A percentile compares a stretch with the other conserved stretches of the same genome.
These are phyloP conservation scores for Adansonia gregorii DNA, from an alignment of 441 rosid genomes.

Conservation along the genomic window DNA sequence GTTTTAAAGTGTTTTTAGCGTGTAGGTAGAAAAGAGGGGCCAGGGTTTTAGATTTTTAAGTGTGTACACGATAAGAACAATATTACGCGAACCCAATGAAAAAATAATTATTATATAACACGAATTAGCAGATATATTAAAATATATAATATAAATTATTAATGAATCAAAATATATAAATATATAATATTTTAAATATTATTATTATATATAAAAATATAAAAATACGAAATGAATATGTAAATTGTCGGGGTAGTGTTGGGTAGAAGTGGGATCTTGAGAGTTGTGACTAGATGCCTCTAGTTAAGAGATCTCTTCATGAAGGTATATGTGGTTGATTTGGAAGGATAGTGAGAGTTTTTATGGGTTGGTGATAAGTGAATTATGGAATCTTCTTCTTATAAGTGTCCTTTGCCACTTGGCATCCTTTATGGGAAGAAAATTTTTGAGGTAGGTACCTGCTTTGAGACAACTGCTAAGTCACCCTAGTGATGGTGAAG, in stretches of 20 bases:
- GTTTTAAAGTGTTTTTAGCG: constrained; percentile 17
- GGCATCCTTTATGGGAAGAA: constrained; percentile 32
- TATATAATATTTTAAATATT: too few relatives aligned
- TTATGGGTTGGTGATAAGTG: constrained; percentile 36
- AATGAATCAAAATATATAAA: too few relatives aligned
- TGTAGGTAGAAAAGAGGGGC: background rate
- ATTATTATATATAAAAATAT: too few relatives aligned
- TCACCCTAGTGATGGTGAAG: constrained; percentile 31
- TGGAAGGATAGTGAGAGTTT: constrained; percentile 32
- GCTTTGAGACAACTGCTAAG: constrained; percentile 28
- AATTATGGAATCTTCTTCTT: constrained; percentile 45
- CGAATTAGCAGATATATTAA: too few relatives aligned
- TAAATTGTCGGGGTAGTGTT: constrained; percentile 15
- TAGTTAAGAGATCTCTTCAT: constrained; percentile 38
- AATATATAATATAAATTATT: too few relatives aligned
- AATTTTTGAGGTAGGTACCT: constrained; percentile 28
- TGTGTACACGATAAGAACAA: background rate
- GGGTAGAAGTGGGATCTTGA: constrained; percentile 55
- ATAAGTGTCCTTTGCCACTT: constrained; percentile 41
- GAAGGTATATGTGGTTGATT: constrained; percentile 32
- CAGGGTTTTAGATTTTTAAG: constrained; percentile 21
- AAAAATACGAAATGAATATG: too few relatives aligned
- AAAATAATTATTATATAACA: too few relatives aligned
- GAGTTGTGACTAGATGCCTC: constrained; percentile 39
- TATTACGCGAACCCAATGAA: too few relatives aligned